Evolutionary conservation across 345 rosid species (phyloP).

Genomic region (Brassica cretica): DNA sequence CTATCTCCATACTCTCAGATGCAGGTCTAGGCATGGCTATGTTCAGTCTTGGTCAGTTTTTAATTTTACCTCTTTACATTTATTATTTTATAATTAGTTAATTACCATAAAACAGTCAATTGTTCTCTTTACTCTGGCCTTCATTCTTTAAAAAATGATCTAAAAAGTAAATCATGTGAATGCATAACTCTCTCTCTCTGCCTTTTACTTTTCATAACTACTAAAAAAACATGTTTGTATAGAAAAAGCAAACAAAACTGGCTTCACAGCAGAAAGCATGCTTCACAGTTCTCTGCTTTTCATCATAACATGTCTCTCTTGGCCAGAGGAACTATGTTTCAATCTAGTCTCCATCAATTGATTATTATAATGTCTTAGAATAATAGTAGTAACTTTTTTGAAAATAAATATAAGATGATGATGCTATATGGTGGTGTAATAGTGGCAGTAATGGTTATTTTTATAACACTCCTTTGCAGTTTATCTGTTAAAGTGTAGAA

Average conservation of each 20-base stretch:
- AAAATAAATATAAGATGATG: slow-evolving; percentile 17
- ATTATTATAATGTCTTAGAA: neutral
- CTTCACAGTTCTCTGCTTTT: slow-evolving; percentile 34
- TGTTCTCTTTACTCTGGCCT: slow-evolving; percentile 28
- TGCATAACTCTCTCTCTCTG: slow-evolving; percentile 26
- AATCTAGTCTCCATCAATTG: slow-evolving; percentile 15
- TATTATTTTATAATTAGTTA: slow-evolving; percentile 1
- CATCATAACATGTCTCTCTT: slow-evolving; percentile 37
- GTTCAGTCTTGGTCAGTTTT: slow-evolving; percentile 99
- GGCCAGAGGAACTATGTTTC: slow-evolving; percentile 15
- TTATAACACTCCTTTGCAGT: slow-evolving; percentile 20
- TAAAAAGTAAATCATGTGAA: slow-evolving; percentile 16
- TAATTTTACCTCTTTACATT: slow-evolving; percentile 13
- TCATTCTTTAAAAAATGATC: slow-evolving; percentile 8
- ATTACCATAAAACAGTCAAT: slow-evolving; percentile 29
- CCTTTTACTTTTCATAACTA: neutral
- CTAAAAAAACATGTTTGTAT: slow-evolving; percentile 31
- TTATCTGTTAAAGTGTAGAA: slow-evolving; percentile 1
- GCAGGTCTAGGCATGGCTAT: slow-evolving; percentile 99
- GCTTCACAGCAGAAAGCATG: slow-evolving; percentile 38
- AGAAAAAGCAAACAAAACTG: slow-evolving; percentile 37
- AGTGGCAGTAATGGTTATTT: slow-evolving; percentile 26
- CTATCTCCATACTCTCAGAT: slow-evolving; percentile 98
- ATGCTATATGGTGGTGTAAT: slow-evolving; percentile 7
- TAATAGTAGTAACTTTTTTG: neutral